Evolutionary conservation across 2,329 filamentous ascomycete species (phyloP).

Genomic region (Amphichorda felina): DNA sequence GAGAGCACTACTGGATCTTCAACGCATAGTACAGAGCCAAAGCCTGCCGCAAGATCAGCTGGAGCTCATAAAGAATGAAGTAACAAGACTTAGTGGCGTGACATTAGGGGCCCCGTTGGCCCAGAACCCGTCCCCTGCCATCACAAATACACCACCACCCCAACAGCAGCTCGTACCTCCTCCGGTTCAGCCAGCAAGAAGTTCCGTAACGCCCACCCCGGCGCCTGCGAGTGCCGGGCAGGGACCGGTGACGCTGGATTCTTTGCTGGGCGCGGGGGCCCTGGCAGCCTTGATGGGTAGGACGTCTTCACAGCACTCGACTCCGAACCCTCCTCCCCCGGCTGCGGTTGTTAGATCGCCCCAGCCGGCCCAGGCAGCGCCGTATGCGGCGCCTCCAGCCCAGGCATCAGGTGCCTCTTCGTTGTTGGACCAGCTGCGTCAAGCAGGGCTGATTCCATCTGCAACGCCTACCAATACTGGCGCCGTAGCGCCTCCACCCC

Average conservation of each 20-base stretch:
- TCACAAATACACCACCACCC: neutral
- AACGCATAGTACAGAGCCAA: conserved; percentile 60
- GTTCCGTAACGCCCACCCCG: conserved; percentile 12
- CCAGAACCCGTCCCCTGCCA: conserved; percentile 12
- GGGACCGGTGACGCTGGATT: conserved; percentile 39
- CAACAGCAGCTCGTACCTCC: neutral
- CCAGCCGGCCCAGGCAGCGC: conserved; percentile 27
- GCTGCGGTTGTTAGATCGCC: conserved; percentile 36
- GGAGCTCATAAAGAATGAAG: conserved; percentile 73
- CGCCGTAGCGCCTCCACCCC: conserved; percentile 12
- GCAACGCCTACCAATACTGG: conserved; percentile 21
- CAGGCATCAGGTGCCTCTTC: conserved; percentile 31
- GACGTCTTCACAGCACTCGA: conserved; percentile 35
- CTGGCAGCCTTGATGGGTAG: conserved; percentile 47
- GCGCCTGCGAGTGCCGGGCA: conserved; percentile 1
- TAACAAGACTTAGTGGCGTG: conserved; percentile 61
- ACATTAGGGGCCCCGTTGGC: conserved; percentile 41
- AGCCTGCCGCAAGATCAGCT: conserved; percentile 72
- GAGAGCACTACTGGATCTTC: conserved; percentile 75
- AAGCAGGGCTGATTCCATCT: conserved; percentile 51
- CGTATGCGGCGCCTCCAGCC: conserved; percentile 12
- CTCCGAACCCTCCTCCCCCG: conserved; percentile 27
- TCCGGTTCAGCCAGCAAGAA: neutral
- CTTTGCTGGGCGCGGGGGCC: conserved; percentile 46
- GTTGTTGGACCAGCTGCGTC: conserved; percentile 56